A percentile compares a stretch with the other conserved stretches of the same genome.
These are phyloP conservation scores for Aurifilum marmelostoma DNA, from an alignment of 2,329 filamentous ascomycete species.

Conservation along the genomic window DNA sequence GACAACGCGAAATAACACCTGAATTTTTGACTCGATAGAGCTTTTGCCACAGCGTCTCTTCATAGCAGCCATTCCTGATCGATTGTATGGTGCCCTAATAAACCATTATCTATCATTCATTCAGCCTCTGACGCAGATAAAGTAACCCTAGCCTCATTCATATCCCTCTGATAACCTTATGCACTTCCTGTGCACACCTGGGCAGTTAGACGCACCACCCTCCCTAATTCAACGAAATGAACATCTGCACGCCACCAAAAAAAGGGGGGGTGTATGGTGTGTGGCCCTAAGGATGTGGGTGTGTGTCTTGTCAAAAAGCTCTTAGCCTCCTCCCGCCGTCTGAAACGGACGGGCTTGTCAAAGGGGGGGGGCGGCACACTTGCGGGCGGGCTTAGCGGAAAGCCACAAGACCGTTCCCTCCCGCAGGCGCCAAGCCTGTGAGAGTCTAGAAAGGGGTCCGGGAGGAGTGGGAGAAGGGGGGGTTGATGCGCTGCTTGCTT, in stretches of 20 bases:
- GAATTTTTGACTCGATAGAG: not conserved
- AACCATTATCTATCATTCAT: not conserved
- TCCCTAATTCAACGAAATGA: conserved; percentile 1
- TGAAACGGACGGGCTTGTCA: not conserved
- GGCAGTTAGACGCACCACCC: not conserved
- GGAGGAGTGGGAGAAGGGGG: too few relatives aligned
- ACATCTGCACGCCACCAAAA: conserved; percentile 3
- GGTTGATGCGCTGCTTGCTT: too few relatives aligned
- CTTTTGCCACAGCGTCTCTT: not conserved
- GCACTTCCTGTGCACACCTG: not conserved
- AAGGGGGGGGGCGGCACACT: not conserved
- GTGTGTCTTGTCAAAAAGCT: not conserved
- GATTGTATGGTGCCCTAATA: not conserved
- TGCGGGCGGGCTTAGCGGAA: not conserved
- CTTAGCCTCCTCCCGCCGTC: not conserved
- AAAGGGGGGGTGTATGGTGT: not conserved
- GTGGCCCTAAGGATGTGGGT: too few relatives aligned
- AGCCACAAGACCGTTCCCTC: not conserved
- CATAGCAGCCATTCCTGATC: not conserved
- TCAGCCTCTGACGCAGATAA: not conserved
- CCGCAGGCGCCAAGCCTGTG: not conserved
- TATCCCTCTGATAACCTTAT: not conserved
- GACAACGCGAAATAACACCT: not conserved
- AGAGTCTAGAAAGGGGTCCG: not conserved
- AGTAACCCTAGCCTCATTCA: not conserved